These are phyloP conservation scores for Solanum hybrid DNA, from an alignment of 305 asterid genomes.

Conservation along the genomic window DNA sequence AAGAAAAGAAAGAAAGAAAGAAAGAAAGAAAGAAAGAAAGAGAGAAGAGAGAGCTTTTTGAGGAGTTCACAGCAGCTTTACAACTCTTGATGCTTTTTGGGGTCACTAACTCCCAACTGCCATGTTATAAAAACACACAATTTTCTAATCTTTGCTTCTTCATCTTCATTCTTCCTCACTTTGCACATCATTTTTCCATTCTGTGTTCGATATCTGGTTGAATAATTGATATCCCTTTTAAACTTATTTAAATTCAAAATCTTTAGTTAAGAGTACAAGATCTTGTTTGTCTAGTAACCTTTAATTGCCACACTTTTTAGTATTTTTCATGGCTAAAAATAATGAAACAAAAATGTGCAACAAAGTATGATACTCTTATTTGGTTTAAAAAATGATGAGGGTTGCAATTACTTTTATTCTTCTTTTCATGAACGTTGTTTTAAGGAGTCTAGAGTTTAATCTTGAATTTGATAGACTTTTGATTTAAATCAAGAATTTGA, in stretches of 20 bases:
- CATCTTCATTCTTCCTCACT: not conserved
- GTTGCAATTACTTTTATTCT: not conserved
- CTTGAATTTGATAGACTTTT: not conserved
- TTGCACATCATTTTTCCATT: not conserved
- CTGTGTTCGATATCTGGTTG: not conserved
- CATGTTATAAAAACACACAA: not conserved
- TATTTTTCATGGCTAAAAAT: not conserved
- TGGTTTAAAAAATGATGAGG: not conserved
- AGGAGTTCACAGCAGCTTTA: constrained; percentile 14
- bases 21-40: not conserved
- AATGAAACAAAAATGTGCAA: not conserved
- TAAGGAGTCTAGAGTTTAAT: not conserved
- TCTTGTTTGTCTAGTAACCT: not conserved
- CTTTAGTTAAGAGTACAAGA: not conserved
- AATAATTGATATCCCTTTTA: rapidly evolving
- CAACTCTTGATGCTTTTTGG: not conserved
- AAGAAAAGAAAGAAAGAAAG: not conserved
- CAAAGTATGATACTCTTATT: not conserved
- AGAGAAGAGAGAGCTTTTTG: constrained; percentile 1
- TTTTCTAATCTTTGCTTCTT: not conserved
- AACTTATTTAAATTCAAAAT: not conserved
- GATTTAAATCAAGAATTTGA: not conserved
- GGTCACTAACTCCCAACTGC: constrained; percentile 10
- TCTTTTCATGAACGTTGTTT: not conserved
- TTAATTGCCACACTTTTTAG: not conserved